These are phyloP conservation scores for Colletotrichum sp. DNA, from an alignment of 2,329 filamentous ascomycete species.

Conservation along the genomic window DNA sequence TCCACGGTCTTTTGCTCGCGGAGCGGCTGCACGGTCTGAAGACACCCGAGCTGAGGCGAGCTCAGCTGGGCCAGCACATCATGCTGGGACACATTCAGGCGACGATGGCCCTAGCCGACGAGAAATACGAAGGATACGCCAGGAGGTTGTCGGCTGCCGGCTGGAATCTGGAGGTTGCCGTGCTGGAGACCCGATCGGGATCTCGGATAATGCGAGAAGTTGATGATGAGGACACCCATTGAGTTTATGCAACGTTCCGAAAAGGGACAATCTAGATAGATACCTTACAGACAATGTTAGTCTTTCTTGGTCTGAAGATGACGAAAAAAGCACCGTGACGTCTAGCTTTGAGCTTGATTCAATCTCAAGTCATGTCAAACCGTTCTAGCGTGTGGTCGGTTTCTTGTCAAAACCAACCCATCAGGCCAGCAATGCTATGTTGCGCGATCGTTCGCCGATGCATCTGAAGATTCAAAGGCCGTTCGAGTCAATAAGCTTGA, in stretches of 20 bases:
- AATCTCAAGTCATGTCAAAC: not conserved
- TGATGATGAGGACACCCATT: not conserved
- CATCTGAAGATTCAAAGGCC: not conserved
- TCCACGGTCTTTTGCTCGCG: not conserved
- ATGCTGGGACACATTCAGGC: conserved; percentile 4
- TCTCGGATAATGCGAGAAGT: conserved; percentile 3
- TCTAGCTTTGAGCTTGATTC: not conserved
- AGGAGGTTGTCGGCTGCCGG: not conserved
- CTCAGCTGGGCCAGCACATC: not conserved
- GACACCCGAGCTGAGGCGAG: not conserved
- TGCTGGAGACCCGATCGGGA: conserved; percentile 13
- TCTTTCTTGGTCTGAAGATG: not conserved
- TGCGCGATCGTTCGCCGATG: not conserved
- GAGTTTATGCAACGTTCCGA: not conserved
- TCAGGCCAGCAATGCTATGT: not conserved
- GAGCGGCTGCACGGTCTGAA: not conserved
- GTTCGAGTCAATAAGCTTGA: not conserved
- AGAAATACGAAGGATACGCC: not conserved
- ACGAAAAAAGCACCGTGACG: not conserved
- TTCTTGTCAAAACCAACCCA: not conserved
- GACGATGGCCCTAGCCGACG: not conserved
- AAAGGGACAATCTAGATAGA: not conserved
- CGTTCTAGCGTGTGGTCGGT: not conserved
- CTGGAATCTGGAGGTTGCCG: conserved; percentile 9
- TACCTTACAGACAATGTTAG: not conserved